phyloP scores from a whole-genome alignment of 2,329 filamentous ascomycete genomes.

The Xylariaceae sp. region DNA sequence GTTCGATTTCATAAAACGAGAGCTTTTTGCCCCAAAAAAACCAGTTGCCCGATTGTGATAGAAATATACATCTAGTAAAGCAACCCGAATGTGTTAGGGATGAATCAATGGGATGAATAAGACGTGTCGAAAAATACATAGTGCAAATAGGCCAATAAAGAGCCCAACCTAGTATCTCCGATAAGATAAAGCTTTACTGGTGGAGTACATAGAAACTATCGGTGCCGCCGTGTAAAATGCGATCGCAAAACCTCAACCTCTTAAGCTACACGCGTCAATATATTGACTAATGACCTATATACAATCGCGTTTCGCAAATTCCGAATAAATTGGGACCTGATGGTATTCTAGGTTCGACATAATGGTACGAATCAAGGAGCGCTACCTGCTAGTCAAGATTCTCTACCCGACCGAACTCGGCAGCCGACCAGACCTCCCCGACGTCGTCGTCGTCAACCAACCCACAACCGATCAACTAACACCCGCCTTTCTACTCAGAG shows the following conservation, averaged over 20 bases:
- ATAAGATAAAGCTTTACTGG: slow-evolving; percentile 32
- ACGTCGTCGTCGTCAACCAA: slow-evolving; percentile 74
- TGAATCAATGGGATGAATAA: neutral
- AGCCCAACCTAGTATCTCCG: slow-evolving; percentile 3
- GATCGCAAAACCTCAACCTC: neutral
- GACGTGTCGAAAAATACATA: no score
- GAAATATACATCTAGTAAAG: no score
- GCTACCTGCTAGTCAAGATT: slow-evolving; percentile 93
- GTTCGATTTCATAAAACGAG: no score
- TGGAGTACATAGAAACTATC: slow-evolving; percentile 15
- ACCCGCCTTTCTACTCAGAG: slow-evolving; percentile 64
- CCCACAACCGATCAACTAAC: slow-evolving; percentile 76
- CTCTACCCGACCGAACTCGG: slow-evolving; percentile 71
- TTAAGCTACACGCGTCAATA: neutral
- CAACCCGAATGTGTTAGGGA: no score
- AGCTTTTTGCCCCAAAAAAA: no score
- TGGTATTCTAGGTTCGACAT: slow-evolving; percentile 18
- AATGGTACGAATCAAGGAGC: slow-evolving; percentile 96
- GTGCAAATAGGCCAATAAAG: no score
- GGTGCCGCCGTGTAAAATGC: neutral
- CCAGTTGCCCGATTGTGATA: no score
- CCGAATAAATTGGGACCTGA: neutral
- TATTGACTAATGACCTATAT: neutral
- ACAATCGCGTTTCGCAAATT: neutral
- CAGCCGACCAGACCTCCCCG: slow-evolving; percentile 47